A percentile compares a stretch with the other conserved stretches of the same genome.
These are phyloP conservation scores for Scutellaria galericulata DNA, from an alignment of 257 asterid species.

Conservation along the genomic window DNA sequence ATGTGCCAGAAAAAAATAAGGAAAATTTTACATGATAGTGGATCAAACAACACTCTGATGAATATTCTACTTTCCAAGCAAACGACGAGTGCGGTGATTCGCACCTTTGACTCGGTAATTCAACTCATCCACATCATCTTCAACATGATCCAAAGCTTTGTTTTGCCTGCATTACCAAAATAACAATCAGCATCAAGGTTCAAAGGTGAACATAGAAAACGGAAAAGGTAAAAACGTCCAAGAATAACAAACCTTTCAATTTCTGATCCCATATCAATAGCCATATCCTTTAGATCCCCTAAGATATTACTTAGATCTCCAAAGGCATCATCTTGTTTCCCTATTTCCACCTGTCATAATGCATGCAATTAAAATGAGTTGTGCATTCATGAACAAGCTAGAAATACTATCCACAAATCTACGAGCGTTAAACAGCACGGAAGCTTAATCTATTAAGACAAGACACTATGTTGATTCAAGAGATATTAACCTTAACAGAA, in stretches of 20 bases:
- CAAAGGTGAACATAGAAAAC: background rate
- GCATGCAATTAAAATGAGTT: constrained; percentile 19
- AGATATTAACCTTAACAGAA: background rate
- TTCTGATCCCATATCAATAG: constrained; percentile 81
- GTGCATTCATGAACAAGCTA: background rate
- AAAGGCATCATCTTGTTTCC: constrained; percentile 72
- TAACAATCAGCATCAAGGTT: background rate
- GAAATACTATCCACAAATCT: too few species aligned
- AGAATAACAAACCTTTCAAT: constrained; percentile 55
- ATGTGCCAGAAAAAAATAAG: background rate
- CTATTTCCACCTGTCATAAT: constrained; percentile 58
- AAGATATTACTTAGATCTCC: constrained; percentile 59
- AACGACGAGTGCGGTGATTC: constrained; percentile 58
- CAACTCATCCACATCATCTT: constrained; percentile 66
- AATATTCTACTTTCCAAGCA: constrained; percentile 58
- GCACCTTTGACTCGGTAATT: constrained; percentile 61
- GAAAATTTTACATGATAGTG: constrained; percentile 11
- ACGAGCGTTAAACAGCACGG: too few species aligned
- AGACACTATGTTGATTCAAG: background rate
- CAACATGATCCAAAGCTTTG: constrained; percentile 56
- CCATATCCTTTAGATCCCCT: constrained; percentile 82
- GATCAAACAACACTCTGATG: background rate
- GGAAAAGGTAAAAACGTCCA: background rate
- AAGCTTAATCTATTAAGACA: background rate
- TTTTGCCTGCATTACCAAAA: constrained; percentile 58